Base-by-base conservation (phyloP, 2,329 filamentous ascomycete species). In the Colletotrichum spinosum region DNA sequence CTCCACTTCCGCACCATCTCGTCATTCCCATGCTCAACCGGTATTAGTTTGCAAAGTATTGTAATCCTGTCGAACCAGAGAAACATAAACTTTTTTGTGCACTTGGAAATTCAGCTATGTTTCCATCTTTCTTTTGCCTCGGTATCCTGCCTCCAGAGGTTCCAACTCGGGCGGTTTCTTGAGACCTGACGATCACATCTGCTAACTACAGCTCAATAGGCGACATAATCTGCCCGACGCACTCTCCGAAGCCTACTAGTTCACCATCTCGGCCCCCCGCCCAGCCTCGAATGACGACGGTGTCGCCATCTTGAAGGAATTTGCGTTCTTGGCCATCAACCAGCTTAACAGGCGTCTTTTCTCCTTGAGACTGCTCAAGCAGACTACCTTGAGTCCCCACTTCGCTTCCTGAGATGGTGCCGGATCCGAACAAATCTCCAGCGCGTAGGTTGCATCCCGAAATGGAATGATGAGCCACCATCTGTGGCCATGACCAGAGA, bases 401-500 rank as follows among this genome's bases (percentile, higher is more conserved):
- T 67, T 88, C 81, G 8, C 86, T 85, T 3, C 92, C 92, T 0
- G 78, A 80, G 69, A 95, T 94, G 0, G 92, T 96, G 6, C 92
- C 92, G 1, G 89, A 92, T 3, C 92, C 92, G 1, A 96, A 78
- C 41, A 96, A 75, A 72, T 96, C 92, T 48, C 92, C 92, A 0
- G 88, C 83, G 6, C 88, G 85, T 77, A 96, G 84, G 6, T 90
- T 88, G 76, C 92, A 96, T 5, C 92, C 92, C 0, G 89, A 91
- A 61, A 93, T 85, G 2, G 90, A 89, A 75, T 96, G 92, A 75
- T 96, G 92, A 0, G 92, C 86, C 35, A 96, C 80, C 92, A 95
- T 94, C 74, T 96, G 93, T 0, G 91, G 85, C 80, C 93, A 96
- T 0, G 92, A 94, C 84, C 89, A 96, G 1, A 95, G 82, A 1